Base-by-base conservation (phyloP, 208 protist species). In the Leishmania arabica region DNA sequence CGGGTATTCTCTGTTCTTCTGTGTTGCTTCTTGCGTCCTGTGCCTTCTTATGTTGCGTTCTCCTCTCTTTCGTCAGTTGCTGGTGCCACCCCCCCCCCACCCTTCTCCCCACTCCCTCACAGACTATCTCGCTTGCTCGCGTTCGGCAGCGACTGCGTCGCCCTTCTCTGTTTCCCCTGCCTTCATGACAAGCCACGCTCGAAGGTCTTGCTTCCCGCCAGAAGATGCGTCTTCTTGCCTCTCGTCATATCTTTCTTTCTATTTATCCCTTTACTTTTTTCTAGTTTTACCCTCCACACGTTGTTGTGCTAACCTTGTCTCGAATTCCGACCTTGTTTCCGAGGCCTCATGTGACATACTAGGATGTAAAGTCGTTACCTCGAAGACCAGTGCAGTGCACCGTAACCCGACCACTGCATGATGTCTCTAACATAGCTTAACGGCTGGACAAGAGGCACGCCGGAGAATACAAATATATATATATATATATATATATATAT, bases 341-440 rank as follows among this genome's bases (percentile, higher is more conserved):
- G 42, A 1, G 42, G 24, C 42, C 31, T 75, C 49, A 24, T n/a
- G 78, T 64, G 34, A n/a, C 34, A 34, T 62, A 51, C 54, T 71
- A 11, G 51, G 9, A 81, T 37, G 56, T 34, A 40, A 49, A 60
- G n/a, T 34, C 27, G 70, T 66, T 65, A 34, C 76, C 66, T 64
- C 73, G 8, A 49, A 62, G 81, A 34, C 69, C 45, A 53, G 1
- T 80, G 65, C 62, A 64, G 81, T 80, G 81, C 70, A 84, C 81
- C 70, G 75, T 73, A 62, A 68, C 56, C 69, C 81, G 69, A 84
- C 81, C 81, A 78, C 81, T 72, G 66, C 68, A 56, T 72, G 3
- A 71, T 72, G 70, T 80, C 58, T 42, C 60, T 60, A 51, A 75
- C 45, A 34, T 73, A 69, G 24, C 45, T 58, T 56, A 53, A 37